Base-by-base conservation (phyloP, 768 basidiomycete genomes). In the Lyophyllum semitale region DNA sequence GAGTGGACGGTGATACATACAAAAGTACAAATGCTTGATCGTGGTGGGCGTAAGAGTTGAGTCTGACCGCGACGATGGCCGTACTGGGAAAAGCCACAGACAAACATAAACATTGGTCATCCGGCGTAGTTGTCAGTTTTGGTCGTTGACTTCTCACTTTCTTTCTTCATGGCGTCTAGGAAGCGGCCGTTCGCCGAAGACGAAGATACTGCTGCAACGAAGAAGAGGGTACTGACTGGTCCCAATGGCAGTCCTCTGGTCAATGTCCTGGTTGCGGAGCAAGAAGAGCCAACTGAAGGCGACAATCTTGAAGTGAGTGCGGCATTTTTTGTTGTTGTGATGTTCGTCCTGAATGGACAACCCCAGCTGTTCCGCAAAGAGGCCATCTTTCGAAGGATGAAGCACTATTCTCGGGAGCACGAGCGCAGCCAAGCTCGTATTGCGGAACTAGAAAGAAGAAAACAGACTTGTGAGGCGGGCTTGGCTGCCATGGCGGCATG, bases 331-430 rank as follows among this genome's bases (percentile, higher is more conserved):
- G 53, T 59, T 49, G 53, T 52, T 33, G 43, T 37, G 9, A 51
- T 44, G 26, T 58, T 59, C 62, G 45, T 48, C 57, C 57, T 53
- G 27, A 56, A n/a, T 52, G 49, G 51, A 62, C 30, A 52, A 42
- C 55, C 60, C 23, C 60, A 93, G 91, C 75, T 81, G n/a, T 93
- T 91, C 69, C 84, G 89, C 58, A 93, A 94, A 70, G 90, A 91
- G 63, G 92, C 92, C 40, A 85, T 94, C 47, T 93, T 84, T 70
- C 81, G 92, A 37, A 78, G 89, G 55, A 93, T 94, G 91, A 85
- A 78, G 64, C 84, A 92, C 63, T 93, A 93, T 69, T 83, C 85
- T 52, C 82, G 89, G 57, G 86, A 91, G 74, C 76, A 85, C 69
- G 83, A 87, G 59, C 82, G 88, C 41, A 82, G 81, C 57, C 78